Evolutionary conservation across 495 filamentous ascomycete species (phyloP).

Genomic region (Penicillium atrosanguineum): DNA sequence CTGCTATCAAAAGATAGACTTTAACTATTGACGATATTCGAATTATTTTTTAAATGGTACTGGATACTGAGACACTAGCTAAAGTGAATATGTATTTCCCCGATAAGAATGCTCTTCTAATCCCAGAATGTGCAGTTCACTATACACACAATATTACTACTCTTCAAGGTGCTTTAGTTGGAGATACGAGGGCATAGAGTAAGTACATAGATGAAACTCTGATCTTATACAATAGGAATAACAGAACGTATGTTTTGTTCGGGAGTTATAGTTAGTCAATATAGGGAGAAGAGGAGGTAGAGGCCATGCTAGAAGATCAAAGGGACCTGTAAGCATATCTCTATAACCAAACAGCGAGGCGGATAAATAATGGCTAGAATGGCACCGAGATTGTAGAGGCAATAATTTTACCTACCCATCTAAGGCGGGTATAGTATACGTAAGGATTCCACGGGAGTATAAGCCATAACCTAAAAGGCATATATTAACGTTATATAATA

Average conservation of each 20-base stretch:
- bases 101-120: constrained; percentile 16
- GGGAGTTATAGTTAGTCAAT: constrained; percentile 31
- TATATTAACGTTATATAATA: constrained; percentile 38
- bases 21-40: constrained; percentile 16
- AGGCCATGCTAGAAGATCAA: constrained; percentile 19
- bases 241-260: constrained; percentile 18
- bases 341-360: constrained; percentile 33
- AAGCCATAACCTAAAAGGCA: constrained; percentile 40
- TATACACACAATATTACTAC: constrained; percentile 26
- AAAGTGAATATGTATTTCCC: constrained; percentile 30
- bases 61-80: constrained; percentile 21
- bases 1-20: no score
- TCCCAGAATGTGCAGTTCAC: constrained; percentile 25
- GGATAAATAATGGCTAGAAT: constrained; percentile 28
- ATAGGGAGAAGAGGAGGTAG: constrained; percentile 20
- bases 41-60: constrained; percentile 26
- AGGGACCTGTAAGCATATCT: constrained; percentile 36
- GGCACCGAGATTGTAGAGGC: constrained; percentile 36
- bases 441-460: constrained; percentile 36
- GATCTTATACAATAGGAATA: constrained; percentile 8
- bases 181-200: constrained; percentile 23
- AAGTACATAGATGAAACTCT: constrained; percentile 22
- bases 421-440: constrained; percentile 22
- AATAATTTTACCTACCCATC: constrained; percentile 15
- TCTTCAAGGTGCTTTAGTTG: constrained; percentile 22